These are phyloP conservation scores for Cutaneotrichosporon spelunceum DNA, from an alignment of 1,284 basidiomycete genomes.

Conservation along the genomic window DNA sequence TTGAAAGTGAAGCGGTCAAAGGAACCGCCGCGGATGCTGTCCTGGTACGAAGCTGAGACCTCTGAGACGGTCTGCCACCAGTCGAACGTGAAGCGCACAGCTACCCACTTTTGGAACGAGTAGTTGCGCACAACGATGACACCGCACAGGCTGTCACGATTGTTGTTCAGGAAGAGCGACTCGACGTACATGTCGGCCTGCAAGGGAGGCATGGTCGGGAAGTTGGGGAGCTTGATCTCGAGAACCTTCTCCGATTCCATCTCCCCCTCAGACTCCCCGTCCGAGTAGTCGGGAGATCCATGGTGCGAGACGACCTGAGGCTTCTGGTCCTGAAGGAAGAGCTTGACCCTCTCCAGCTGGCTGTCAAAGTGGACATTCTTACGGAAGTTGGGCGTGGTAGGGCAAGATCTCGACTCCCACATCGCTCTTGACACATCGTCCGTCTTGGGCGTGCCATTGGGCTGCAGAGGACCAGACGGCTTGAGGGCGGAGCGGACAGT, in stretches of 20 bases:
- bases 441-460: slow-evolving; percentile 35
- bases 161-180: slow-evolving; percentile 61
- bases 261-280: slow-evolving; percentile 66
- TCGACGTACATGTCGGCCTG: slow-evolving; percentile 58
- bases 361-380: slow-evolving; percentile 92
- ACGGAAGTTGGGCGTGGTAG: slow-evolving; percentile 64
- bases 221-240: slow-evolving; percentile 56
- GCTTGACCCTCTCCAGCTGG: slow-evolving; percentile 80
- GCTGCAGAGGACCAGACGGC: slow-evolving; percentile 56
- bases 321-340: slow-evolving; percentile 90
- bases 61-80: slow-evolving; percentile 94
- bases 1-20: slow-evolving; percentile 62
- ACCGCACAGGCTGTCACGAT: slow-evolving; percentile 63
- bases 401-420: slow-evolving; percentile 62
- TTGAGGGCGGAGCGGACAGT: slow-evolving; percentile 89
- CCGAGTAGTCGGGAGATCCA: slow-evolving; percentile 80
- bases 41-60: slow-evolving; percentile 73
- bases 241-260: slow-evolving; percentile 47
- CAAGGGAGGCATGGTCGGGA: slow-evolving; percentile 52
- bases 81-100: slow-evolving; percentile 88
- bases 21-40: slow-evolving; percentile 60
- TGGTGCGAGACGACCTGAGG: slow-evolving; percentile 87
- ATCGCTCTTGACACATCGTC: slow-evolving; percentile 60
- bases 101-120: slow-evolving; percentile 82
- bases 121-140: slow-evolving; percentile 77